Percentiles rank a stretch among this genome's conserved stretches.
phyloP scores from a whole-genome alignment of 1,139 yeast genomes.

The Hyphopichia buzzinii region DNA sequence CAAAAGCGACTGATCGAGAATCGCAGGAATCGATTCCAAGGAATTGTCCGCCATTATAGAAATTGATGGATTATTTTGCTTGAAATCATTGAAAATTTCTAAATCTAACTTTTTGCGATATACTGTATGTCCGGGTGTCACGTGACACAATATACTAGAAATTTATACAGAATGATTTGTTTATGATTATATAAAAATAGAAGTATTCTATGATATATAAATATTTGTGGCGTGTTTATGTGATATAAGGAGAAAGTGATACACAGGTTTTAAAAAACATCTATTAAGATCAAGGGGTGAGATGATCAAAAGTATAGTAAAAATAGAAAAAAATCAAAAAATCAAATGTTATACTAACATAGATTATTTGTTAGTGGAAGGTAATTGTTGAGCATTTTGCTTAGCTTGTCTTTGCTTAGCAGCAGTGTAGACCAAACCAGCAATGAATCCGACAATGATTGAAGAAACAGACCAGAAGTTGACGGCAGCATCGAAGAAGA shows the following conservation, averaged over 20 bases:
- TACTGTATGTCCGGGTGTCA: too few species aligned
- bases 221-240: too few species aligned
- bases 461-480: slow-evolving; percentile 91
- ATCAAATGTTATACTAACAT: too few species aligned
- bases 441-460: slow-evolving; percentile 85
- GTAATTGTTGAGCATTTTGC: slow-evolving; percentile 44
- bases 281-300: not conserved
- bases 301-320: too few species aligned
- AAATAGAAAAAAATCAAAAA: not conserved
- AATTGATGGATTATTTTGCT: not conserved
- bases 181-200: too few species aligned
- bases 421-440: slow-evolving; percentile 93
- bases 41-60: slow-evolving; percentile 33
- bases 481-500: slow-evolving; percentile 92
- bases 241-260: too few species aligned
- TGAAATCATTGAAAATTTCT: not conserved
- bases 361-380: slow-evolving; percentile 14
- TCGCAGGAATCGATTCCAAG: slow-evolving; percentile 42
- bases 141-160: too few species aligned
- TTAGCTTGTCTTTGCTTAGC: slow-evolving; percentile 75
- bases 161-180: too few species aligned
- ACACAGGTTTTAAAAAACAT: not conserved
- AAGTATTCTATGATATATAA: too few species aligned
- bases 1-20: slow-evolving; percentile 48
- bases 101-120: too few species aligned